These are phyloP conservation scores for Luffa acutangula DNA, from an alignment of 306 rosid genomes.

Conservation along the genomic window DNA sequence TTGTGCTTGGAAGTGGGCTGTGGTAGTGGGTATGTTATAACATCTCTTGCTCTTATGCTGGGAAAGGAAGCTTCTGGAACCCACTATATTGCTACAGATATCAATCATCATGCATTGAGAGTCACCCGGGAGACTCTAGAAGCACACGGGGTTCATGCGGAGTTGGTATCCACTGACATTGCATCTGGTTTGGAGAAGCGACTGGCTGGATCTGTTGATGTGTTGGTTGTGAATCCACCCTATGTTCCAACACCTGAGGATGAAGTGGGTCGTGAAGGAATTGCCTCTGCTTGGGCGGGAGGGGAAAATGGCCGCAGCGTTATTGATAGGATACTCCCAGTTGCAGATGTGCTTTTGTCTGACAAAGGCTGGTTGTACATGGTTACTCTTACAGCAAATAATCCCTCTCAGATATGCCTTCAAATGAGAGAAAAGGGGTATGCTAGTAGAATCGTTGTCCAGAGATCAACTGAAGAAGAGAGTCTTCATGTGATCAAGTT, in stretches of 20 bases:
- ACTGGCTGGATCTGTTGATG: conserved; percentile 66
- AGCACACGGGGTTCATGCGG: conserved; percentile 84
- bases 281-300: conserved; percentile 87
- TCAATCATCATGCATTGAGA: conserved; percentile 58
- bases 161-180: conserved; percentile 60
- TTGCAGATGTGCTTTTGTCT: conserved; percentile 67
- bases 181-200: conserved; percentile 75
- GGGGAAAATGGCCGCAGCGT: conserved; percentile 86
- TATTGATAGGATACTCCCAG: conserved; percentile 64
- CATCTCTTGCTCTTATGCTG: conserved; percentile 88
- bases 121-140: conserved; percentile 63
- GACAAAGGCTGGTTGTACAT: conserved; percentile 85
- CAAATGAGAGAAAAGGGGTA: conserved; percentile 74
- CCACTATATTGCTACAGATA: conserved; percentile 81
- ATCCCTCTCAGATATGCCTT: conserved; percentile 67
- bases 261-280: conserved; percentile 78
- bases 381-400: conserved; percentile 69
- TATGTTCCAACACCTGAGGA: conserved; percentile 95
- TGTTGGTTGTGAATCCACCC: conserved; percentile 90
- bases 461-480: conserved; percentile 89
- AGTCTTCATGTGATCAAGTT: conserved; percentile 83
- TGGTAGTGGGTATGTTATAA: conserved; percentile 91
- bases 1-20: conserved; percentile 87
- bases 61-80: conserved; percentile 37
- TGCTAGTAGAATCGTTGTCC: conserved; percentile 68